These are phyloP conservation scores for Aspergillus melleus DNA, from an alignment of 2,329 filamentous ascomycete genomes.

Conservation along the genomic window DNA sequence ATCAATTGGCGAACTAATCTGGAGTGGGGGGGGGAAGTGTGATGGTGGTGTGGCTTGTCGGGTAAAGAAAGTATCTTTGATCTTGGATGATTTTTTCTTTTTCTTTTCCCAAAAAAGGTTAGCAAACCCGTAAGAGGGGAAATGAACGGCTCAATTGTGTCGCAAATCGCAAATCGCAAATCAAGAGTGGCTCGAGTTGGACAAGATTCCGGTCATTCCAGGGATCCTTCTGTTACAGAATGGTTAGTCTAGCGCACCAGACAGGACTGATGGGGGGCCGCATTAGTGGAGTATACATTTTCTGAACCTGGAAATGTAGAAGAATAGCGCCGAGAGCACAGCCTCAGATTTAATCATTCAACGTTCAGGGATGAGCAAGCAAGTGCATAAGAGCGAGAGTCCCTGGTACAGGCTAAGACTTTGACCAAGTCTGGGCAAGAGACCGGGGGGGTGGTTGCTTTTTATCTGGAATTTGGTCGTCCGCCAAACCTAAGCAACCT, in stretches of 20 bases:
- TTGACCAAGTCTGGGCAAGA: background rate
- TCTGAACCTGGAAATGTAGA: background rate
- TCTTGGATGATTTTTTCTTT: background rate
- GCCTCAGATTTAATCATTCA: background rate
- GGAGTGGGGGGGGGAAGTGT: background rate
- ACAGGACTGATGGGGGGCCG: background rate
- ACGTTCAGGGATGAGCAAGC: background rate
- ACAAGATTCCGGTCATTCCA: background rate
- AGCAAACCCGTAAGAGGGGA: background rate
- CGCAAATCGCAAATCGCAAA: background rate
- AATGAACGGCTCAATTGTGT: background rate
- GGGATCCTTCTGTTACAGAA: background rate
- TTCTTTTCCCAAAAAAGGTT: background rate
- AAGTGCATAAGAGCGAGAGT: background rate
- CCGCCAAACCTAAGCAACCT: background rate
- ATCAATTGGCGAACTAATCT: background rate
- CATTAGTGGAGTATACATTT: background rate
- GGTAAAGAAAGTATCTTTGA: background rate
- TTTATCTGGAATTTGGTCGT: background rate
- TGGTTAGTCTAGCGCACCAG: background rate
- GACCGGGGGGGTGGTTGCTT: background rate
- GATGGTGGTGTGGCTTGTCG: background rate
- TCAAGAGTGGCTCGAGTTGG: background rate
- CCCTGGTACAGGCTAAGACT: background rate
- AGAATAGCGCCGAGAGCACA: constrained; percentile 1